Evolutionary conservation across 768 basidiomycete species (phyloP).

Genomic region (Termitomyces sp.): DNA sequence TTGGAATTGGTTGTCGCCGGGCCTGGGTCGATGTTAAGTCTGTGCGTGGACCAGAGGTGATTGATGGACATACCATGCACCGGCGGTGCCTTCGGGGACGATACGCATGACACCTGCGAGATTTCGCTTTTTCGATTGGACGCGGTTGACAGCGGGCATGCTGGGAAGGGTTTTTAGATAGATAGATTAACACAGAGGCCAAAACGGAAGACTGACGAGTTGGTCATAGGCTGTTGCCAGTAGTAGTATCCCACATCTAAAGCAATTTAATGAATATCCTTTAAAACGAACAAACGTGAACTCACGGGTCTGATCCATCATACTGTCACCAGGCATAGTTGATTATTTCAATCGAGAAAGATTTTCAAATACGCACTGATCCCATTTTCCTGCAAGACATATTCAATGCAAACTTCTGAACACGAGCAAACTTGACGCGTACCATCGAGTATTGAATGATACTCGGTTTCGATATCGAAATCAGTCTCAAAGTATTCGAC

Average conservation of each 20-base stretch:
- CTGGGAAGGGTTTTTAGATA: conserved; percentile 24
- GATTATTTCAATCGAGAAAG: neutral
- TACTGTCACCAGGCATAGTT: conserved; percentile 27
- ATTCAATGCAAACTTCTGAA: neutral
- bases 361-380: conserved; percentile 39
- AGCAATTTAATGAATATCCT: neutral
- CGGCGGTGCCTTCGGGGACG: conserved; percentile 55
- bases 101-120: conserved; percentile 64
- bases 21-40: conserved; percentile 33
- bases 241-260: conserved; percentile 58
- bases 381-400: conserved; percentile 51
- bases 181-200: too few species aligned
- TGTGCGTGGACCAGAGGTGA: neutral
- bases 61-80: conserved; percentile 46
- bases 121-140: conserved; percentile 53
- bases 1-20: conserved; percentile 62
- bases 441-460: conserved; percentile 57
- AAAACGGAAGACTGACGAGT: conserved; percentile 37
- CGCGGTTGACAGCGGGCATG: conserved; percentile 50
- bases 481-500: conserved; percentile 58
- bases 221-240: conserved; percentile 70
- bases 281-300: neutral
- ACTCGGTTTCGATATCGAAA: conserved; percentile 56
- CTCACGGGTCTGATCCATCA: conserved; percentile 72
- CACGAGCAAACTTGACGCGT: neutral